Evolutionary conservation across 2,329 filamentous ascomycete genomes (phyloP).

Genomic region (Aspergillus eucalypticola): DNA sequence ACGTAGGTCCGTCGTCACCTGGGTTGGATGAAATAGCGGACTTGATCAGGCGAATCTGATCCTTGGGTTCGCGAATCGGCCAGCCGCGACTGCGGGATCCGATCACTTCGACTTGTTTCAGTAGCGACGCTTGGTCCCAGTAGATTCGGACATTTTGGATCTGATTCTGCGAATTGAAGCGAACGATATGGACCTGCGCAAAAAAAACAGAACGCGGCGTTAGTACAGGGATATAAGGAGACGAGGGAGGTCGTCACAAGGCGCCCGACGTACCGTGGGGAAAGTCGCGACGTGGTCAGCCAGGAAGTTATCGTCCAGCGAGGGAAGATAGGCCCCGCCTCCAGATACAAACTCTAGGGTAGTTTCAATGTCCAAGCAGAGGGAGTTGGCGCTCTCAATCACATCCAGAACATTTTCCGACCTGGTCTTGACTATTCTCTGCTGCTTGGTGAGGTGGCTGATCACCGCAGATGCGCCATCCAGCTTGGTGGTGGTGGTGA

Average conservation of each 20-base stretch:
- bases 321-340: conserved; percentile 84
- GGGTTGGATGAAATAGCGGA: conserved; percentile 44
- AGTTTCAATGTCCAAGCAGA: conserved; percentile 79
- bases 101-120: conserved; percentile 93
- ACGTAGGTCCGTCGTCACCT: conserved; percentile 11
- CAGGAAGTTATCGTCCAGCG: conserved; percentile 91
- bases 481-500: conserved; percentile 80
- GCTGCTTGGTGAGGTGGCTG: conserved; percentile 73
- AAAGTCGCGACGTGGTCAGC: conserved; percentile 77
- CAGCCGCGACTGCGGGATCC: conserved; percentile 87
- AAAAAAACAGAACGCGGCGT: conserved; percentile 5
- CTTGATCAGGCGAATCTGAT: conserved; percentile 77
- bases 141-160: conserved; percentile 85
- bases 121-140: conserved; percentile 92
- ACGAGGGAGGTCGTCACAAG: neutral
- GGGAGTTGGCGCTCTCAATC: conserved; percentile 68
- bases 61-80: conserved; percentile 85
- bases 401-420: conserved; percentile 72
- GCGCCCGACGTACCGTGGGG: conserved; percentile 75
- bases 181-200: conserved; percentile 78
- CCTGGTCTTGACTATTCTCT: conserved; percentile 78
- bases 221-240: conserved; percentile 4
- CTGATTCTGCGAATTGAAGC: conserved; percentile 73
- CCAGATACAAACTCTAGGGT: conserved; percentile 76
- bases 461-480: conserved; percentile 72